These are phyloP conservation scores for Talaromyces borbonicus DNA, from an alignment of 495 filamentous ascomycete species.

Conservation along the genomic window DNA sequence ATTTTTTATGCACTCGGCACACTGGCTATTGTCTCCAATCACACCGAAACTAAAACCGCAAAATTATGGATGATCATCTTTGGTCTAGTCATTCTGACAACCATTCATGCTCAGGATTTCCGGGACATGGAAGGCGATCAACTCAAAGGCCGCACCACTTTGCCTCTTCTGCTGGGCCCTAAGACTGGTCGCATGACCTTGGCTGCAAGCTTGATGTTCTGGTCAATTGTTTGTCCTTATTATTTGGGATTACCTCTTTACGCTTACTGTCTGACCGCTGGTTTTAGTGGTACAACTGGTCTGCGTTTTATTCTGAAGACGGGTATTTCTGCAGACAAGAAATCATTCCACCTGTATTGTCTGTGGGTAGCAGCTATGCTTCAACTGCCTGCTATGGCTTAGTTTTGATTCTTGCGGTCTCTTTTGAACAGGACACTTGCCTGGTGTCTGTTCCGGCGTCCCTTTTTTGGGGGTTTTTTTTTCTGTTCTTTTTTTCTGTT, in stretches of 20 bases:
- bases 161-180: constrained; percentile 36
- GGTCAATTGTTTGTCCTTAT: constrained; percentile 14
- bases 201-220: constrained; percentile 26
- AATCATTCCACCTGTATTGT: constrained; percentile 7
- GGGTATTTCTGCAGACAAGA: constrained; percentile 4
- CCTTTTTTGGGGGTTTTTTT: background rate
- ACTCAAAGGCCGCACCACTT: constrained; percentile 28
- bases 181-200: constrained; percentile 26
- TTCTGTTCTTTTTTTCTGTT: background rate
- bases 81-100: constrained; percentile 30
- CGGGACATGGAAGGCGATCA: constrained; percentile 13
- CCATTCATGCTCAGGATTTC: constrained; percentile 16
- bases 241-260: background rate
- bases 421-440: background rate
- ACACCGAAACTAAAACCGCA: background rate
- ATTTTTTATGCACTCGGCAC: constrained; percentile 7
- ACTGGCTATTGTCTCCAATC: background rate
- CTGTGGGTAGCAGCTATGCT: constrained; percentile 5
- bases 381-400: constrained; percentile 5
- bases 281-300: background rate
- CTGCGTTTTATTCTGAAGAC: constrained; percentile 3
- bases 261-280: background rate
- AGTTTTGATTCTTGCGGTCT: background rate
- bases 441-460: background rate
- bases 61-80: constrained; percentile 15